These are phyloP conservation scores for Apiospora malaysiana DNA, from an alignment of 2,329 filamentous ascomycete genomes.

Conservation along the genomic window DNA sequence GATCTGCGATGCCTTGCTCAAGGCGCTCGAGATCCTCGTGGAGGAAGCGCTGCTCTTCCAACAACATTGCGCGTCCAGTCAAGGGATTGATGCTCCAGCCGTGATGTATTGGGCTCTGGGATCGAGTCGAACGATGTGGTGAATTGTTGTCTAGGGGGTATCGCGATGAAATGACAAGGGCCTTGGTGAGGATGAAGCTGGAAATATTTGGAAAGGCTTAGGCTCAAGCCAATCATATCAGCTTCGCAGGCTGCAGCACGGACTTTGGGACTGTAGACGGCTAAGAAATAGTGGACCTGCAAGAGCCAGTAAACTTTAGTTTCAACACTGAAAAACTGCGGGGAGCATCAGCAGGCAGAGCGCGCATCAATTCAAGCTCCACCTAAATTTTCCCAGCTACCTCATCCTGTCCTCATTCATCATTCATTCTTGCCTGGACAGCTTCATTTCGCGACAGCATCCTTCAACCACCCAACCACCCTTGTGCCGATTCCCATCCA, in stretches of 20 bases:
- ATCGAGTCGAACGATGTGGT: background rate
- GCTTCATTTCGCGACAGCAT: conserved; percentile 14
- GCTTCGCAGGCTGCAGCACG: background rate
- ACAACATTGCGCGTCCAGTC: conserved; percentile 62
- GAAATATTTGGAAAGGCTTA: conserved; percentile 28
- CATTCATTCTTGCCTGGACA: background rate
- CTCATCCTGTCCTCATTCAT: background rate
- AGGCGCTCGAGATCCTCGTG: conserved; percentile 97
- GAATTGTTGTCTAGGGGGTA: background rate
- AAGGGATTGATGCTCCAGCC: too few species aligned
- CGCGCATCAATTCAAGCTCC: background rate
- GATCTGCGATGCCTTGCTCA: conserved; percentile 91
- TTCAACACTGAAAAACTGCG: background rate
- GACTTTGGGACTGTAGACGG: background rate
- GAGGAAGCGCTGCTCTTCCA: conserved; percentile 92
- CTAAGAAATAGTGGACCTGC: background rate
- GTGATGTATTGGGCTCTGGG: background rate
- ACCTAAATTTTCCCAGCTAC: conserved; percentile 18
- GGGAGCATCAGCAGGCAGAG: background rate
- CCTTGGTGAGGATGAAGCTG: conserved; percentile 29
- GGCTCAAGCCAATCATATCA: conserved; percentile 20
- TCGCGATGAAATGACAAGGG: conserved; percentile 24
- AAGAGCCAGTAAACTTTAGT: background rate
- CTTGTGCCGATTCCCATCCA: background rate
- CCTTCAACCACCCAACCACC: background rate